These are phyloP conservation scores for Colletotrichum shisoi DNA, from an alignment of 2,329 filamentous ascomycete species.

Conservation along the genomic window DNA sequence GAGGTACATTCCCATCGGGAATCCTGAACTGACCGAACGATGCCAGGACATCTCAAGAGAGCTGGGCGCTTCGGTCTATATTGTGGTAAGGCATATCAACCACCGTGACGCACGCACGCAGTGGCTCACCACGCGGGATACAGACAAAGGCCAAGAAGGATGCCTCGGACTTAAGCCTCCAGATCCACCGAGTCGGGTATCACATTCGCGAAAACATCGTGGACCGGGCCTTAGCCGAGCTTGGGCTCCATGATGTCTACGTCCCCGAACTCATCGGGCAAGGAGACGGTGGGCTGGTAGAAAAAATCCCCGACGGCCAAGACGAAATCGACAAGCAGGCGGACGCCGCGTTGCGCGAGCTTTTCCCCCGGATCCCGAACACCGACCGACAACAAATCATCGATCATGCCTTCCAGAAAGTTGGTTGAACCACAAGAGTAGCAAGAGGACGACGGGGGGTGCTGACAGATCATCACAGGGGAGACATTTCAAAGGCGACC, in stretches of 20 bases:
- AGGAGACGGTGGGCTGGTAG: conserved; percentile 42
- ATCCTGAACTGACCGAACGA: conserved; percentile 65
- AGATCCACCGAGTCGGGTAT: conserved; percentile 67
- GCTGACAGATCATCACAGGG: conserved; percentile 51
- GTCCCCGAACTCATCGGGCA: conserved; percentile 40
- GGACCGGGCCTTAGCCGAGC: conserved; percentile 57
- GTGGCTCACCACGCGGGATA: not conserved
- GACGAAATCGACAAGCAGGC: conserved; percentile 68
- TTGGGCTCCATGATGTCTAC: conserved; percentile 30
- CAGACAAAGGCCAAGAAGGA: conserved; percentile 40
- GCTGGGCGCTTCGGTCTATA: conserved; percentile 69
- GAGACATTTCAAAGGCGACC: conserved; percentile 59
- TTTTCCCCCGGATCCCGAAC: conserved; percentile 72
- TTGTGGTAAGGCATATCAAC: conserved; percentile 61
- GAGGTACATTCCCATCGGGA: conserved; percentile 69
- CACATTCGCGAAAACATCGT: conserved; percentile 68
- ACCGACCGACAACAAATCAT: conserved; percentile 70
- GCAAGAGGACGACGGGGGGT: not conserved
- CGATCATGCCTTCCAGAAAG: conserved; percentile 69
- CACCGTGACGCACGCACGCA: not conserved
- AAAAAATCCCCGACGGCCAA: conserved; percentile 67
- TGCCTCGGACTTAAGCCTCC: conserved; percentile 55
- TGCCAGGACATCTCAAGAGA: conserved; percentile 73
- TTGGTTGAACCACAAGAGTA: conserved; percentile 47
- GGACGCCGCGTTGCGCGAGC: conserved; percentile 67